Conservation (phyloP, 2,329 filamentous ascomycete species). For the Phaeosphaeria sp. region DNA sequence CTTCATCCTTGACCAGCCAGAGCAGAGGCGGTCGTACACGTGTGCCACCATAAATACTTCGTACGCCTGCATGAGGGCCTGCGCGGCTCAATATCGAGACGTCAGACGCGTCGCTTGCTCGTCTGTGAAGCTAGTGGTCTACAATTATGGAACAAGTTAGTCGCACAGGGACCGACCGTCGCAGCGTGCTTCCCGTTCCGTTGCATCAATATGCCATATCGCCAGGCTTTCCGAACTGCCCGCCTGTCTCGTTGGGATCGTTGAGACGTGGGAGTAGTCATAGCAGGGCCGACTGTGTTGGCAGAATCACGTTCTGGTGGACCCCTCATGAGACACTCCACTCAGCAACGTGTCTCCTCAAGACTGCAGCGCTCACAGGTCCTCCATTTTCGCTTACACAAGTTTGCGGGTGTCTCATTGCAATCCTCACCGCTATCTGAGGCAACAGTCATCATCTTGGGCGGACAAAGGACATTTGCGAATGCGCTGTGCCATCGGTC, state of each 20-base stretch:
- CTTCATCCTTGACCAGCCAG: background rate
- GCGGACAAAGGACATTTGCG: background rate
- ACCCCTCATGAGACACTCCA: constrained; percentile 17
- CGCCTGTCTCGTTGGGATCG: background rate
- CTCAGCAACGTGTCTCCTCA: constrained; percentile 22
- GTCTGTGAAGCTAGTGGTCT: background rate
- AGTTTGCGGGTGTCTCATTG: constrained; percentile 1
- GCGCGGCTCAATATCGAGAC: background rate
- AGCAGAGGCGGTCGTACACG: background rate
- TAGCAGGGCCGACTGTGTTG: constrained; percentile 11
- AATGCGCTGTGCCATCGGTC: constrained; percentile 3
- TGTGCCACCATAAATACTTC: background rate
- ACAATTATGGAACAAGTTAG: background rate
- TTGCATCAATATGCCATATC: background rate
- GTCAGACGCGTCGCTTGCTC: background rate
- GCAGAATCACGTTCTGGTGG: constrained; percentile 8
- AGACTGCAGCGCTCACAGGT: constrained; percentile 11
- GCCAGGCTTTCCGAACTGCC: background rate
- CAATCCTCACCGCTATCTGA: constrained; percentile 20
- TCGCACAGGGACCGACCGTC: background rate
- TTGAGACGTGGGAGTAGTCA: background rate
- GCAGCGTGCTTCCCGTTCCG: background rate
- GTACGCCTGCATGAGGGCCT: constrained; percentile 1
- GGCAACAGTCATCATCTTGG: constrained; percentile 10
- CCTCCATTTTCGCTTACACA: constrained; percentile 14